Conservation (phyloP, 1,284 basidiomycete genomes). For the Paramarasmius palmivorus region DNA sequence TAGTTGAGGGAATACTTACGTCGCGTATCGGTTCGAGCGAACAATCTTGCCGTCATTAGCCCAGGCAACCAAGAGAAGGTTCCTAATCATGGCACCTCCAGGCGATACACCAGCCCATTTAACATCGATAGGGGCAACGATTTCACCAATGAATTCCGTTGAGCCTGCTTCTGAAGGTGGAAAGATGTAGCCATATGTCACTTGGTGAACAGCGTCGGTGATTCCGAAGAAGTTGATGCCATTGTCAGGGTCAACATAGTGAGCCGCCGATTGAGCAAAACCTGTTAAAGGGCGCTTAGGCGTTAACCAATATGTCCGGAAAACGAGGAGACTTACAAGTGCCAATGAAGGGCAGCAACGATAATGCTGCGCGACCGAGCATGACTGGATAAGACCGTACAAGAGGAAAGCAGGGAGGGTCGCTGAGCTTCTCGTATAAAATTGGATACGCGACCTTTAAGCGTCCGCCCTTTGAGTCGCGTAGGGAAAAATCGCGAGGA, state of each 20-base stretch:
- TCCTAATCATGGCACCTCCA: slow-evolving; percentile 54
- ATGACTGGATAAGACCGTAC: too few relatives aligned
- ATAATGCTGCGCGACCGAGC: too few relatives aligned
- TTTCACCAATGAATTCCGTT: slow-evolving; percentile 59
- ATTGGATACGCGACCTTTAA: too few relatives aligned
- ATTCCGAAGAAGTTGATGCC: slow-evolving; percentile 57
- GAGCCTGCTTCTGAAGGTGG: slow-evolving; percentile 42
- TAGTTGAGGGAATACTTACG: slow-evolving; percentile 32
- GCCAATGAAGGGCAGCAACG: too few relatives aligned
- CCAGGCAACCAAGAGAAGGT: slow-evolving; percentile 60
- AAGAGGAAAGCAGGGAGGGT: too few relatives aligned
- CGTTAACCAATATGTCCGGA: too few relatives aligned
- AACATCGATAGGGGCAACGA: slow-evolving; percentile 52
- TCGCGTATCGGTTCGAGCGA: slow-evolving; percentile 49
- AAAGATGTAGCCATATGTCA: slow-evolving; percentile 55
- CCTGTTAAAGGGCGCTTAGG: too few relatives aligned
- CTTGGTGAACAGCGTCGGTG: slow-evolving; percentile 47
- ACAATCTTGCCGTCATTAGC: slow-evolving; percentile 54
- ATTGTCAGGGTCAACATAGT: slow-evolving; percentile 51
- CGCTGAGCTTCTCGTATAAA: too few relatives aligned
- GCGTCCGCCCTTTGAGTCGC: too few relatives aligned
- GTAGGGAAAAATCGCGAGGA: too few relatives aligned
- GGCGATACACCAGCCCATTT: slow-evolving; percentile 57
- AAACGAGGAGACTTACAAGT: too few relatives aligned
- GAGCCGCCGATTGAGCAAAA: slow-evolving; percentile 35